Conservation (phyloP, 23 red algal genomes). For the Gracilaria caudata region DNA sequence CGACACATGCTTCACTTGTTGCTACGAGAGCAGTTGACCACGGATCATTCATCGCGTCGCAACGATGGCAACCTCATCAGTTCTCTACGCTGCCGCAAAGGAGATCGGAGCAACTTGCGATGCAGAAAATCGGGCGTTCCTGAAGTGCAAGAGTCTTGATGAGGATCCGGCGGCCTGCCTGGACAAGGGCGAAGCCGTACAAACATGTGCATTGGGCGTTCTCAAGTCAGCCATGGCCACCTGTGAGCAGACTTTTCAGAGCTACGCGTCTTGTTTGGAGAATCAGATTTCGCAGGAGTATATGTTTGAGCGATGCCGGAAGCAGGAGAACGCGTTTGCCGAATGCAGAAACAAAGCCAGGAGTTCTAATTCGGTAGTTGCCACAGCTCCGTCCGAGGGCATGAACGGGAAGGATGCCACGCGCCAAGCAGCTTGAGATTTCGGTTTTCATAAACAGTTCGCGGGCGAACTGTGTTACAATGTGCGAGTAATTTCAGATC, state of each 20-base stretch:
- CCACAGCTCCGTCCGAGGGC: conserved; percentile 4
- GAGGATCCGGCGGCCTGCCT: conserved; percentile 85
- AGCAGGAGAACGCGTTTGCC: conserved; percentile 63
- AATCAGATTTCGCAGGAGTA: conserved; percentile 84
- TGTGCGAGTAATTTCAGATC: neutral
- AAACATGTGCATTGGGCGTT: conserved; percentile 58
- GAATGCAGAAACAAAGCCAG: conserved; percentile 51
- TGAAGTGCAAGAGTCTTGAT: conserved; percentile 85
- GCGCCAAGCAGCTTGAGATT: neutral
- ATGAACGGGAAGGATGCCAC: neutral
- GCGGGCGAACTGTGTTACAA: neutral
- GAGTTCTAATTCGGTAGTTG: conserved; percentile 17
- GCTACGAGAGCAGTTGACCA: too few relatives aligned
- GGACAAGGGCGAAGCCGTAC: conserved; percentile 56
- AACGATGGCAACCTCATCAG: conserved; percentile 77
- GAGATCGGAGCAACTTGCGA: conserved; percentile 80
- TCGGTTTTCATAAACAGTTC: neutral
- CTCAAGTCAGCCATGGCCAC: conserved; percentile 62
- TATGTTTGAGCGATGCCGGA: conserved; percentile 89
- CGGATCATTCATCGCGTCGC: neutral
- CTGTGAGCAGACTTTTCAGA: conserved; percentile 67
- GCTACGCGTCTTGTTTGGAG: conserved; percentile 81
- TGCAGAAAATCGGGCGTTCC: conserved; percentile 73
- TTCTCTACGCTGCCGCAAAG: conserved; percentile 95
- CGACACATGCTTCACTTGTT: too few relatives aligned